phyloP scores from a whole-genome alignment of 2,329 filamentous ascomycete species.

The Aspergillus unguis region DNA sequence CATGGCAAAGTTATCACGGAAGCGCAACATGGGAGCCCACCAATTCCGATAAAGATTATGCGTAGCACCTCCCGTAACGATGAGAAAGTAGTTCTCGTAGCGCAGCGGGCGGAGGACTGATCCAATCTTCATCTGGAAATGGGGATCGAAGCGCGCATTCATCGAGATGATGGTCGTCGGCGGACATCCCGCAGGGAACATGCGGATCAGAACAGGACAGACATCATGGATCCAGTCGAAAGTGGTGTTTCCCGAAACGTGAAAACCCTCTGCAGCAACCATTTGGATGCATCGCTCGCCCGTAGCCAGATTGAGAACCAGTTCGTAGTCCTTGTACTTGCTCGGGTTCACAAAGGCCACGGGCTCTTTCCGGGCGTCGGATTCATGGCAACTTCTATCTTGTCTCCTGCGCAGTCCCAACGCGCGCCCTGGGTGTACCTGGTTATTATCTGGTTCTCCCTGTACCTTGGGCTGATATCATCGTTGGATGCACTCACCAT shows the following conservation, averaged over 20 bases:
- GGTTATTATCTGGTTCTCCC: too few relatives aligned
- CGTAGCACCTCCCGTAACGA: conserved; percentile 62
- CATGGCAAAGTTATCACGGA: conserved; percentile 62
- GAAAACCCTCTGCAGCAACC: conserved; percentile 53
- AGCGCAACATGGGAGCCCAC: conserved; percentile 63
- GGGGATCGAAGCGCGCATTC: conserved; percentile 50
- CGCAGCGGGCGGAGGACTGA: conserved; percentile 55
- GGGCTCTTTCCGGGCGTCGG: conserved; percentile 58
- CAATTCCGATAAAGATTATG: conserved; percentile 68
- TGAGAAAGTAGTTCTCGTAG: conserved; percentile 54
- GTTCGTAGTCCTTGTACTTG: conserved; percentile 62
- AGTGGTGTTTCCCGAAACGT: conserved; percentile 49
- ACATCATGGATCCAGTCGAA: conserved; percentile 74
- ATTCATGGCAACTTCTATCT: conserved; percentile 61
- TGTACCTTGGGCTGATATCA: neutral
- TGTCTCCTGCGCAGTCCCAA: conserved; percentile 58
- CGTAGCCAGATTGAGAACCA: conserved; percentile 58
- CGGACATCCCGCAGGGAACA: conserved; percentile 64
- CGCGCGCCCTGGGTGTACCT: conserved; percentile 61
- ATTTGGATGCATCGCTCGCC: conserved; percentile 50
- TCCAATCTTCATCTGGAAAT: conserved; percentile 58
- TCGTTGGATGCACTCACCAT: conserved; percentile 52
- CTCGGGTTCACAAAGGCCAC: conserved; percentile 65
- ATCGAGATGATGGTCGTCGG: conserved; percentile 60
- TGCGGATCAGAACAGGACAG: conserved; percentile 65